A percentile compares a stretch with the other conserved stretches of the same genome.
phyloP scores from a whole-genome alignment of 2,329 filamentous ascomycete genomes.

The Ophiosphaerella korrae region DNA sequence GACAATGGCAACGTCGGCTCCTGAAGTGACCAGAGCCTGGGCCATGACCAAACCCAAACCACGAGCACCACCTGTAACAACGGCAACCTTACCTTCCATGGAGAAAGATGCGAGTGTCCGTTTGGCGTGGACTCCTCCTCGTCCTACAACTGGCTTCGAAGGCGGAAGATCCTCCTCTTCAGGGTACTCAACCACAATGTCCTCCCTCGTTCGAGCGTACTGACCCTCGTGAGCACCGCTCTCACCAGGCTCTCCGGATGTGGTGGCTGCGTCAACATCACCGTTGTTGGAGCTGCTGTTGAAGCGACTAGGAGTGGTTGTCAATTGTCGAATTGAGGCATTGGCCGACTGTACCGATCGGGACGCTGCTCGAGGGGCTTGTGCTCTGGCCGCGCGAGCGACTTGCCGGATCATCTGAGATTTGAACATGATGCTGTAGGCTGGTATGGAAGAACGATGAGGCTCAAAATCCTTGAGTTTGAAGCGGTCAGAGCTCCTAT shows the following conservation, averaged over 20 bases:
- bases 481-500: constrained; percentile 1
- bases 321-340: constrained; percentile 33
- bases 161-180: constrained; percentile 73
- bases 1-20: constrained; percentile 87
- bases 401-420: constrained; percentile 39
- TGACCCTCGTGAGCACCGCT: constrained; percentile 64
- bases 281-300: constrained; percentile 32
- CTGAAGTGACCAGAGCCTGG: constrained; percentile 86
- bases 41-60: constrained; percentile 92
- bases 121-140: constrained; percentile 81
- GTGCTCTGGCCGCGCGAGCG: constrained; percentile 31
- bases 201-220: constrained; percentile 80
- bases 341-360: constrained; percentile 22
- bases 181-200: constrained; percentile 78
- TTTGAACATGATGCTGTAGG: constrained; percentile 36
- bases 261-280: constrained; percentile 41
- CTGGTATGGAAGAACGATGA: constrained; percentile 9
- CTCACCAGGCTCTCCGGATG: constrained; percentile 45
- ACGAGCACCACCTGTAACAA: constrained; percentile 89
- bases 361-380: constrained; percentile 34
- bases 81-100: constrained; percentile 78
- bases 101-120: constrained; percentile 86
- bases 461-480: constrained; percentile 1
- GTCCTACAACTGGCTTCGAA: constrained; percentile 72
- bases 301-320: constrained; percentile 31